Conservation (phyloP, 2,329 filamentous ascomycete species). For the Purpureocillium lavendulum region DNA sequence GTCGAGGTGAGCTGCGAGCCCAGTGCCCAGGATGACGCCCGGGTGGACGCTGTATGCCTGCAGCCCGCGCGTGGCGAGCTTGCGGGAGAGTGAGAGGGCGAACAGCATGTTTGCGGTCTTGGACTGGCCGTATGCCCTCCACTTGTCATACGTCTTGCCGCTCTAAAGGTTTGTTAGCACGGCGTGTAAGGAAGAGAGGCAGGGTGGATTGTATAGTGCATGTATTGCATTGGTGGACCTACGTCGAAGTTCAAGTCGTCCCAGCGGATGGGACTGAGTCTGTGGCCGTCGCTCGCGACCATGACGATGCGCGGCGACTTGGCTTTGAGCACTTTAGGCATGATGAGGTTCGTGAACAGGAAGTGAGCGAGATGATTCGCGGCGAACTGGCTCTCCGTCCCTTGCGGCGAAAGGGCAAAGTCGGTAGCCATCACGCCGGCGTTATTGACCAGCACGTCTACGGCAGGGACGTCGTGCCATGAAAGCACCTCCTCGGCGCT, state of each 20-base stretch:
- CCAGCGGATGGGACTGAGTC: constrained; percentile 20
- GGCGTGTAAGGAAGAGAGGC: too few relatives aligned
- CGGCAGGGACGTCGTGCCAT: constrained; percentile 14
- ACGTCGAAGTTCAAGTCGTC: constrained; percentile 22
- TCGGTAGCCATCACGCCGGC: constrained; percentile 31
- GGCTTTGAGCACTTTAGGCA: constrained; percentile 30
- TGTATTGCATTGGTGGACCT: too few relatives aligned
- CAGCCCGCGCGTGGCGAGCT: constrained; percentile 19
- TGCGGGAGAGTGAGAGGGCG: constrained; percentile 20
- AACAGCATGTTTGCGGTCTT: constrained; percentile 29
- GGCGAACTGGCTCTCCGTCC: constrained; percentile 33
- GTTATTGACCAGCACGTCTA: constrained; percentile 34
- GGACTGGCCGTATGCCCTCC: constrained; percentile 26
- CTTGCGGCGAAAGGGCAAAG: constrained; percentile 24
- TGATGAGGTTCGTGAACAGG: constrained; percentile 34
- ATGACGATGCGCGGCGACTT: constrained; percentile 29
- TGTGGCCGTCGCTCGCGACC: constrained; percentile 25
- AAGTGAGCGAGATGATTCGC: constrained; percentile 39
- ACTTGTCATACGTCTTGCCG: constrained; percentile 20
- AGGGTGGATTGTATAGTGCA: too few relatives aligned
- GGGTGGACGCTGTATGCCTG: constrained; percentile 25
- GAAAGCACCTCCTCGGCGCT: constrained; percentile 24
- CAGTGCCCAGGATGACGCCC: constrained; percentile 16
- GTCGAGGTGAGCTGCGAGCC: constrained; percentile 14
- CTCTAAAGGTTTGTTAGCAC: too few relatives aligned